Evolutionary conservation across 1,284 basidiomycete genomes (phyloP).

Genomic region (Volvariella volvacea): DNA sequence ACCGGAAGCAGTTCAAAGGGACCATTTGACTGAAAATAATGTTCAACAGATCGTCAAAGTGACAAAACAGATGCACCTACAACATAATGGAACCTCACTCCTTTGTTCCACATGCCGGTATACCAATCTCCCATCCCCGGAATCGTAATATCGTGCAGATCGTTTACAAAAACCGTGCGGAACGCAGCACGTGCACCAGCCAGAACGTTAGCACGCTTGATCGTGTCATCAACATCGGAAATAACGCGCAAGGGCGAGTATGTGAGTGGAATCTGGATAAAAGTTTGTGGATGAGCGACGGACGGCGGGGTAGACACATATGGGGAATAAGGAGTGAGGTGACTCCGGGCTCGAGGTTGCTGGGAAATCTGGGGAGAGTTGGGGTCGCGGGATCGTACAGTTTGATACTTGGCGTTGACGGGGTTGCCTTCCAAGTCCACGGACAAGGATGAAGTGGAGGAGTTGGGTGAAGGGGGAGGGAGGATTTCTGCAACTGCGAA

Average conservation of each 20-base stretch:
- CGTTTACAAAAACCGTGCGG: conserved; percentile 72
- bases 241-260: conserved; percentile 67
- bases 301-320: conserved; percentile 7
- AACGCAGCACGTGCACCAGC: conserved; percentile 72
- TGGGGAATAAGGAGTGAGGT: not conserved
- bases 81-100: conserved; percentile 81
- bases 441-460: conserved; percentile 10
- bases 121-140: conserved; percentile 88
- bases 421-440: conserved; percentile 3
- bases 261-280: conserved; percentile 41
- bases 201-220: conserved; percentile 75
- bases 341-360: not conserved
- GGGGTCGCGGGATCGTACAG: not conserved
- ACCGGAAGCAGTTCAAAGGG: conserved; percentile 84
- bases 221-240: conserved; percentile 93
- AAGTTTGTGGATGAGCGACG: conserved; percentile 7
- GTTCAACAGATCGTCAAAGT: conserved; percentile 13
- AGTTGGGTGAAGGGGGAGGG: conserved; percentile 22
- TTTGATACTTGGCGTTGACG: conserved; percentile 1
- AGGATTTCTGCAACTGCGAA: conserved; percentile 49
- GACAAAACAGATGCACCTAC: conserved; percentile 38
- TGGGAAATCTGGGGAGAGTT: conserved; percentile 3
- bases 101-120: conserved; percentile 54
- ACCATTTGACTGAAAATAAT: conserved; percentile 70
- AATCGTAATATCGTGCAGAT: conserved; percentile 71